phyloP scores from a whole-genome alignment of 2,329 filamentous ascomycete genomes.

The Hypoxylon sp. region DNA sequence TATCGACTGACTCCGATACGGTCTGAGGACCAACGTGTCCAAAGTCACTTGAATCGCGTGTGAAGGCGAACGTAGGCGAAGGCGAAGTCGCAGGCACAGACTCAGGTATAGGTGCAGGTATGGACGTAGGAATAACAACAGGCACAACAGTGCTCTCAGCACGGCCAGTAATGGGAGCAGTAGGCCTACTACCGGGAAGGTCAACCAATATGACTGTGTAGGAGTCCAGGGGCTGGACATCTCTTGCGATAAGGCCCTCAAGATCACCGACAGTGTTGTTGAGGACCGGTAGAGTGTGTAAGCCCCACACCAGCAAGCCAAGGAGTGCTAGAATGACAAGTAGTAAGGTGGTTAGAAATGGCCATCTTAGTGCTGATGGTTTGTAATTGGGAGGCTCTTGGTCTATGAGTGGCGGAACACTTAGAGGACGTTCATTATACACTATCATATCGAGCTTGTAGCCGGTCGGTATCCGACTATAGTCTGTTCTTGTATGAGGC shows the following conservation, averaged over 20 bases:
- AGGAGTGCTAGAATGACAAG: constrained; percentile 32
- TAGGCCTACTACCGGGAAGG: not conserved
- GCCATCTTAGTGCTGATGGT: constrained; percentile 44
- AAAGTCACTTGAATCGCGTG: constrained; percentile 13
- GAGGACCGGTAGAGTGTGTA: constrained; percentile 39
- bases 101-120: not conserved
- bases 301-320: constrained; percentile 39
- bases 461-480: constrained; percentile 25
- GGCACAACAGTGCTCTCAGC: constrained; percentile 8
- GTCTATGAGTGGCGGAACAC: constrained; percentile 14
- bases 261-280: constrained; percentile 24
- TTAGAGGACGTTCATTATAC: constrained; percentile 16
- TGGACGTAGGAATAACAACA: not conserved
- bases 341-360: constrained; percentile 41
- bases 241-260: constrained; percentile 22
- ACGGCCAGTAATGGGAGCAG: constrained; percentile 10
- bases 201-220: not conserved
- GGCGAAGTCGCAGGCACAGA: not conserved
- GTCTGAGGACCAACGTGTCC: constrained; percentile 31
- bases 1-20: constrained; percentile 12
- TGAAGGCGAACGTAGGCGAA: not conserved
- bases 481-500: constrained; percentile 22
- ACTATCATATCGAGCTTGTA: constrained; percentile 34
- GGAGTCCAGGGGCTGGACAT: not conserved
- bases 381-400: constrained; percentile 44